Percentiles rank a stretch among this genome's conserved stretches.
Evolutionary conservation across 176 grass and related monocot species (phyloP).

Genomic region (Oryza nivara): DNA sequence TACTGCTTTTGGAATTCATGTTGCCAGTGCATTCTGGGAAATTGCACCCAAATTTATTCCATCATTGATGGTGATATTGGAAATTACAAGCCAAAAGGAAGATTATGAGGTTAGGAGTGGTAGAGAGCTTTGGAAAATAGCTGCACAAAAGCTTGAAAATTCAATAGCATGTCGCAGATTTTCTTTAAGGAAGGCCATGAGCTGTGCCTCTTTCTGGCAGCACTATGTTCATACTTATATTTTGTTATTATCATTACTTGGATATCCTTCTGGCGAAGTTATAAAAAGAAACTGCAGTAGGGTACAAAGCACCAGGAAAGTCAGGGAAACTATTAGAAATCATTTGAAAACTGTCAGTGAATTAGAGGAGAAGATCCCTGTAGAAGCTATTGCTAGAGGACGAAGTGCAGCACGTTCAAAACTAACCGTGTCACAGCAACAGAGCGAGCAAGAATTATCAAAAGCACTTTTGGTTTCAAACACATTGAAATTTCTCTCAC

Average conservation of each 20-base stretch:
- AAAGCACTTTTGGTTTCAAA: conserved; percentile 41
- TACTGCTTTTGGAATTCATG: conserved; percentile 59
- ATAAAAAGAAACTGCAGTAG: conserved; percentile 47
- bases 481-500: conserved; percentile 48
- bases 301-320: conserved; percentile 52
- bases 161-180: conserved; percentile 30
- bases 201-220: conserved; percentile 61
- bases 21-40: conserved; percentile 40
- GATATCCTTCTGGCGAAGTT: conserved; percentile 60
- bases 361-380: conserved; percentile 74
- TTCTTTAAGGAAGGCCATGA: conserved; percentile 55
- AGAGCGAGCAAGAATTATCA: conserved; percentile 46
- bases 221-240: conserved; percentile 69
- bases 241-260: conserved; percentile 59
- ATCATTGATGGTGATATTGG: conserved; percentile 62
- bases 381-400: conserved; percentile 71
- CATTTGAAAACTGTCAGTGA: conserved; percentile 58
- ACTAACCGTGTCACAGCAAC: conserved; percentile 30
- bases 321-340: conserved; percentile 47
- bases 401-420: conserved; percentile 63
- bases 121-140: conserved; percentile 67
- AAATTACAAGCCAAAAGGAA: conserved; percentile 59
- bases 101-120: conserved; percentile 55
- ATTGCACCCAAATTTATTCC: conserved; percentile 56
- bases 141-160: conserved; percentile 45